These are phyloP conservation scores for Neurospora tetraspora DNA, from an alignment of 495 filamentous ascomycete genomes.

Conservation along the genomic window DNA sequence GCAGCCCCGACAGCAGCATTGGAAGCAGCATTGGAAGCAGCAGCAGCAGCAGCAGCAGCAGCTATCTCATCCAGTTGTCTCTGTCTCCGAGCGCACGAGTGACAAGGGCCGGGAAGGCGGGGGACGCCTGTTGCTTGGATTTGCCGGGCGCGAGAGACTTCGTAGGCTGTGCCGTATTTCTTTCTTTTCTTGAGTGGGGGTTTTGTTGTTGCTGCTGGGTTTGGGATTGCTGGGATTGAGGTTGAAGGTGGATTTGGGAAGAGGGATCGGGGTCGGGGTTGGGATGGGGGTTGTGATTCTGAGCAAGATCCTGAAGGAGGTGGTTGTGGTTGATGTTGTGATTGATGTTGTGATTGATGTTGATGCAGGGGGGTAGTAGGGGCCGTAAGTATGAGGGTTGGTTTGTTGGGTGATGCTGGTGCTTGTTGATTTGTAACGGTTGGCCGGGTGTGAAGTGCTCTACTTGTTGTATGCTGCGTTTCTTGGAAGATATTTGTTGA, in stretches of 20 bases:
- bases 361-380: background rate
- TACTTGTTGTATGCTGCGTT: background rate
- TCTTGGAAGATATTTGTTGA: background rate
- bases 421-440: background rate
- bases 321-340: background rate
- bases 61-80: background rate
- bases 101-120: background rate
- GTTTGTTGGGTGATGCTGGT: background rate
- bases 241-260: background rate
- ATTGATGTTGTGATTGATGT: background rate
- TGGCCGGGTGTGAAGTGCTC: background rate
- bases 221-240: background rate
- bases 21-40: too few species aligned
- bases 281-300: background rate
- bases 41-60: background rate
- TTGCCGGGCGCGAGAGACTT: background rate
- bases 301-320: background rate
- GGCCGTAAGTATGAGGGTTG: background rate
- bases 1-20: background rate
- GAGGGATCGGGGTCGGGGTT: background rate
- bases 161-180: background rate
- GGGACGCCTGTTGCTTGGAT: background rate
- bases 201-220: background rate
- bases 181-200: background rate
- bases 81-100: background rate